Base-by-base conservation (phyloP, 2,329 filamentous ascomycete species). In the Calonectria hawksworthii region DNA sequence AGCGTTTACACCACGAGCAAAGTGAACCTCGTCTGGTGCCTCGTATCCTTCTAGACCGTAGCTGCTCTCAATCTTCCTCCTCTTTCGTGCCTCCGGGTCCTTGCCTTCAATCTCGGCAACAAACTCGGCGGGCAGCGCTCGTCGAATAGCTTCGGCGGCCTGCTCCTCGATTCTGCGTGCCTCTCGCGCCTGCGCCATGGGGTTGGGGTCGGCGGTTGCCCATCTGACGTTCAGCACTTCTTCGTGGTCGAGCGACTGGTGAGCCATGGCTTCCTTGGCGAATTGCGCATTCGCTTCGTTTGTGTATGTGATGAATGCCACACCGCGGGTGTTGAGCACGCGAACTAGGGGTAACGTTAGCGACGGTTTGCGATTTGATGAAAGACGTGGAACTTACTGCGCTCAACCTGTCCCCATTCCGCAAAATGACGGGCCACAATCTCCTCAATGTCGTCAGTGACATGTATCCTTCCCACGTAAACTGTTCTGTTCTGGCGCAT, bases 121-220 rank as follows among this genome's bases (percentile, higher is more conserved):
- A 78, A 97, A 99, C 34, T 96, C 95, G 0, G 94, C 95, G 0
- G 97, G 97, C 6, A 99, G 87, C 0, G 97, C 96, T 77, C 94
- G 90, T 23, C 97, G 89, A 72, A 99, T 95, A 1, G 97, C 98
- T 81, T 98, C 97, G 0, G 97, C 97, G 2, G 97, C 97, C 84
- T 99, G 97, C 83, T 99, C 97, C 83, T 99, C 97, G 74, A 99
- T 94, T 51, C 94, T 90, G 50, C 94, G 90, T 3, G 94, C 96
- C 86, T 99, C 97, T 74, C 98, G 91, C 77, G 98, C 98, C 84
- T 98, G 95, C 2, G 96, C 96, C 88, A 97, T 93, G 0, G 97
- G 97, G 80, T 99, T 99, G 1, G 97, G 97, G 83, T 99, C 97
- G 9, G 95, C 94, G 0, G 97, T 99, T 52, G 97, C 97, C 97